Conservation (phyloP, 352 stramenopile genomes). For the Pythium dissotocum region DNA sequence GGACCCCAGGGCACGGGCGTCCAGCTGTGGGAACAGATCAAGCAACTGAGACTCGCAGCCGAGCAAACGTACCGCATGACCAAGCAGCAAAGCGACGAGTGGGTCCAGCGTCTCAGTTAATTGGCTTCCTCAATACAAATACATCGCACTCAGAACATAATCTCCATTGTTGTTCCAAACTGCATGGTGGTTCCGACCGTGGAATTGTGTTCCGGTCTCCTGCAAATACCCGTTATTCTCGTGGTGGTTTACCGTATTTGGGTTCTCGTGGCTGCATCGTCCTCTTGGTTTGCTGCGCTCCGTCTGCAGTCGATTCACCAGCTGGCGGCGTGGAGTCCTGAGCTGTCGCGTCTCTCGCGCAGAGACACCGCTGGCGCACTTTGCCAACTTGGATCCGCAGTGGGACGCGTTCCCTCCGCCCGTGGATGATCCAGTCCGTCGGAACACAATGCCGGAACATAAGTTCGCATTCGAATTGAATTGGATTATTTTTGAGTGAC, state of each 20-base stretch:
- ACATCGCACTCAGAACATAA: too few species aligned
- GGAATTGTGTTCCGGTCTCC: too few species aligned
- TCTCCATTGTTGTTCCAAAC: too few species aligned
- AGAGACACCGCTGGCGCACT: not conserved
- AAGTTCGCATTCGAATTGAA: too few species aligned
- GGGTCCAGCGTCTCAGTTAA: conserved; percentile 7
- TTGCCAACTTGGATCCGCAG: not conserved
- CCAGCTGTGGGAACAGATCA: conserved; percentile 24
- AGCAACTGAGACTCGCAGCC: conserved; percentile 20
- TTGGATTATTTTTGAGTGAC: too few species aligned
- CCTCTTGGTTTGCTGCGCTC: not conserved
- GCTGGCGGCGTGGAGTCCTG: not conserved
- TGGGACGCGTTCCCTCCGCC: not conserved
- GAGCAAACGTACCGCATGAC: conserved; percentile 26
- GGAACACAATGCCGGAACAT: not conserved
- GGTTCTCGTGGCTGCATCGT: too few species aligned
- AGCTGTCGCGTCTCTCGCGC: not conserved
- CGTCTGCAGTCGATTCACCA: not conserved
- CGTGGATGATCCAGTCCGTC: not conserved
- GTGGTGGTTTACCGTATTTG: not conserved
- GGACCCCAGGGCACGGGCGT: not conserved
- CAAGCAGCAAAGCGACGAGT: conserved; percentile 18
- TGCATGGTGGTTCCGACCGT: too few species aligned
- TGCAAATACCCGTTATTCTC: not conserved
- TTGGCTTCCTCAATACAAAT: not conserved